A percentile compares a stretch with the other conserved stretches of the same genome.
Conservation (phyloP, 2,329 filamentous ascomycete genomes). For the Sclerotinia borealis region DNA sequence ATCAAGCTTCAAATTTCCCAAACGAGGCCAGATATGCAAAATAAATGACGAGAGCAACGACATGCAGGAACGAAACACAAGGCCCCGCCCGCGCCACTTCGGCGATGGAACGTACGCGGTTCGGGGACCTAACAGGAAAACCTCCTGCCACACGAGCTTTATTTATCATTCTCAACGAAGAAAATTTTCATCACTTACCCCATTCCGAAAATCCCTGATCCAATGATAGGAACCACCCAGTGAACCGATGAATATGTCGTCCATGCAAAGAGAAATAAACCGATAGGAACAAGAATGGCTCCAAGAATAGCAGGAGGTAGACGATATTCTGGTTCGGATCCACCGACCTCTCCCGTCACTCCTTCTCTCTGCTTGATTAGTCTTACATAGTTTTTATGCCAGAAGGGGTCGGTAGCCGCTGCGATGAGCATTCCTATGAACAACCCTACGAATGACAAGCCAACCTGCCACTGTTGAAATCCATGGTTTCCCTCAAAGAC, state of each 20-base stretch:
- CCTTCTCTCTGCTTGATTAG: conserved; percentile 48
- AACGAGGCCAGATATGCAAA: conserved; percentile 9
- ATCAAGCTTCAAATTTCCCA: conserved; percentile 6
- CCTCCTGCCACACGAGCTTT: neutral
- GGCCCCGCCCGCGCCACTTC: conserved; percentile 1
- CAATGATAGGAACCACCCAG: conserved; percentile 72
- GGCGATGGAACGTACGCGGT: conserved; percentile 12
- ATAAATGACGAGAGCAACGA: conserved; percentile 8
- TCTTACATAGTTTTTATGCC: conserved; percentile 52
- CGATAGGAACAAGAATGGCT: conserved; percentile 70
- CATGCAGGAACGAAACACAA: conserved; percentile 12
- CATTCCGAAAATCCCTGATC: conserved; percentile 62
- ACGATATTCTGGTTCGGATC: conserved; percentile 80
- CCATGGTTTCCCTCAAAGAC: conserved; percentile 70
- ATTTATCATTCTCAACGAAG: conserved; percentile 10
- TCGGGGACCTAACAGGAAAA: conserved; percentile 12
- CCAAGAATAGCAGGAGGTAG: conserved; percentile 71
- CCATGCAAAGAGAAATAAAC: conserved; percentile 87
- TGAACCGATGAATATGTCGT: conserved; percentile 69
- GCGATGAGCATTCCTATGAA: conserved; percentile 61
- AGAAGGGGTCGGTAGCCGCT: conserved; percentile 59
- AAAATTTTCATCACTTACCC: conserved; percentile 49
- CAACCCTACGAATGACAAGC: conserved; percentile 71
- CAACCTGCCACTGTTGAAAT: conserved; percentile 73
- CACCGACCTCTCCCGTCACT: conserved; percentile 36